Percentiles rank a stretch among this genome's conserved stretches.
Conservation (phyloP, 257 asterid genomes). For the Ocimum tenuiflorum region DNA sequence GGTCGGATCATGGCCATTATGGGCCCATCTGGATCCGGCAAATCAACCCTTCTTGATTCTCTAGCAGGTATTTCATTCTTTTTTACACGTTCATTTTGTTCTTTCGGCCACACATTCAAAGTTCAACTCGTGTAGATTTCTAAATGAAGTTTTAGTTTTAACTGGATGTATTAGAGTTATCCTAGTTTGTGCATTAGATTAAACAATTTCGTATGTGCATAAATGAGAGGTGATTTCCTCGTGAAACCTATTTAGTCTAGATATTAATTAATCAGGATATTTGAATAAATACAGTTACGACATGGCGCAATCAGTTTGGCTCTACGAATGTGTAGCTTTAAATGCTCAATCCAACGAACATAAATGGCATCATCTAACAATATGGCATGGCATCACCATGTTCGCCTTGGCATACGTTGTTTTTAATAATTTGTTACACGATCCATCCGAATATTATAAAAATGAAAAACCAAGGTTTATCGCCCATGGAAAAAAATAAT, state of each 20-base stretch:
- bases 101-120: not conserved
- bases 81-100: not conserved
- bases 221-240: too few relatives aligned
- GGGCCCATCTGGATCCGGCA: constrained; percentile 99
- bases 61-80: constrained; percentile 55
- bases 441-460: too few relatives aligned
- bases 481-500: too few relatives aligned
- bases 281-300: not conserved
- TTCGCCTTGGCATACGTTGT: too few relatives aligned
- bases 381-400: too few relatives aligned
- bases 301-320: not conserved
- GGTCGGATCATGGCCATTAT: constrained; percentile 94
- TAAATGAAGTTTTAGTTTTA: too few relatives aligned
- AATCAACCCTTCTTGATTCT: constrained; percentile 94
- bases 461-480: too few relatives aligned
- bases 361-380: not conserved
- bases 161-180: too few relatives aligned
- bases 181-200: not conserved
- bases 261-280: not conserved
- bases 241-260: too few relatives aligned
- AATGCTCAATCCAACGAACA: not conserved
- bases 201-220: not conserved
- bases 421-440: too few relatives aligned
- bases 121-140: too few relatives aligned
- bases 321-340: not conserved